Base-by-base conservation (phyloP, 192 early-diverging fungal species). In the Rhizophlyctis rosea region DNA sequence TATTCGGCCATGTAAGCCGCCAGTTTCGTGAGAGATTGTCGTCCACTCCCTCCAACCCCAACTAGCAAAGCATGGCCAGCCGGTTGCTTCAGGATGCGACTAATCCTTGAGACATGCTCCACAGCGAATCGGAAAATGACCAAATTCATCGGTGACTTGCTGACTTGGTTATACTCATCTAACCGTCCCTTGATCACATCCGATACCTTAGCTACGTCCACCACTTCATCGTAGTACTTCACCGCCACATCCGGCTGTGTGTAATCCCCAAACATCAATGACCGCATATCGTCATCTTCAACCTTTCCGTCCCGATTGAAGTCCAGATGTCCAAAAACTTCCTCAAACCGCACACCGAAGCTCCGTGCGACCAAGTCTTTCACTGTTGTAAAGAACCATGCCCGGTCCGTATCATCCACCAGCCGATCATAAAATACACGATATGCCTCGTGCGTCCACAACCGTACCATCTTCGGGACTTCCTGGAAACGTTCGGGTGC, bases 101-200 rank as follows among this genome's bases (percentile, higher is more conserved):
- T 63, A 23, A 84, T 81, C 25, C 82, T 47, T 1, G 82, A 84
- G 11, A 84, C 77, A 53, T 84, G 82, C 73, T 84, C 80, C 47
- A 78, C 76, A 24, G 82, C 82, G 62, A 82, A 81, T 27, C 79
- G 64, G 68, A 84, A 84, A 47, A 84, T 80, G 39, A 84, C 81
- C 50, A 84, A 67, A 54, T 83, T 79, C 81, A 84, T 83, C 14
- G 79, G 79, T 3, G 79, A 73, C 51, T 81, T 82, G 14, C 68
- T 68, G 16, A 79, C 69, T 57, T 82, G 79, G 50, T 84, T 84
- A 58, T 79, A 84, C 57, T 84, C 82, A 59, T 84, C 82, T 49
- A 84, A 61, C 27, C 75, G 70, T 16, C 57, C 64, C 52, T 75
- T 74, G 16, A 84, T 80, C 33, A 83, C 62, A 25, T 79, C 80